Percentiles rank a stretch among this genome's conserved stretches.
These are phyloP conservation scores for Patellaria atrata DNA, from an alignment of 495 filamentous ascomycete species.

Conservation along the genomic window DNA sequence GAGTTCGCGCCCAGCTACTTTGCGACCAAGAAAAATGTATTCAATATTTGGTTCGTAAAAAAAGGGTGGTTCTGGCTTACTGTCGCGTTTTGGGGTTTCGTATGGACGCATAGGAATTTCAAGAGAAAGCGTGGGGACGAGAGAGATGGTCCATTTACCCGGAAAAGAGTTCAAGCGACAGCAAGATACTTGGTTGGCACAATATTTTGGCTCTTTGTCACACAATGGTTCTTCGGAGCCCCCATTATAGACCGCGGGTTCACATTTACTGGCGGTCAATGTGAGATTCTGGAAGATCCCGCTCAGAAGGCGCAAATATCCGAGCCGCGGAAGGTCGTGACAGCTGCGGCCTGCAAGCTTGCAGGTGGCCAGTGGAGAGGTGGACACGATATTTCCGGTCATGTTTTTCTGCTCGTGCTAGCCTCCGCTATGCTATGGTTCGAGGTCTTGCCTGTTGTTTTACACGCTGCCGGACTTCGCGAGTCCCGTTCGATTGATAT, in stretches of 20 bases:
- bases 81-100: conserved; percentile 46
- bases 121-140: conserved; percentile 11
- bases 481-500: conserved; percentile 48
- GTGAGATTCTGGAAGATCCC: conserved; percentile 28
- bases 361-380: conserved; percentile 73
- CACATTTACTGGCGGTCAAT: conserved; percentile 64
- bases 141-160: conserved; percentile 16
- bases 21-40: conserved; percentile 75
- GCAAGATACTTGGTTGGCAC: conserved; percentile 62
- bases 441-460: conserved; percentile 54
- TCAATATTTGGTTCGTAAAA: conserved; percentile 90
- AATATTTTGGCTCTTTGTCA: conserved; percentile 70
- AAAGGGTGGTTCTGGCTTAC: conserved; percentile 87
- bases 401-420: conserved; percentile 84
- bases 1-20: conserved; percentile 68
- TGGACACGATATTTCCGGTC: conserved; percentile 85
- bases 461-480: conserved; percentile 28
- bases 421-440: conserved; percentile 65
- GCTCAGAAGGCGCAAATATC: conserved; percentile 26
- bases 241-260: conserved; percentile 80
- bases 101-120: conserved; percentile 42
- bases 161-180: conserved; percentile 34
- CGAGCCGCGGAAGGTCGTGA: conserved; percentile 41
- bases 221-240: conserved; percentile 94
- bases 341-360: conserved; percentile 66